Evolutionary conservation across 306 rosid genomes (phyloP), one percentile per base, ranked within the genome.

Genomic region (Trifolium subterraneum): DNA sequence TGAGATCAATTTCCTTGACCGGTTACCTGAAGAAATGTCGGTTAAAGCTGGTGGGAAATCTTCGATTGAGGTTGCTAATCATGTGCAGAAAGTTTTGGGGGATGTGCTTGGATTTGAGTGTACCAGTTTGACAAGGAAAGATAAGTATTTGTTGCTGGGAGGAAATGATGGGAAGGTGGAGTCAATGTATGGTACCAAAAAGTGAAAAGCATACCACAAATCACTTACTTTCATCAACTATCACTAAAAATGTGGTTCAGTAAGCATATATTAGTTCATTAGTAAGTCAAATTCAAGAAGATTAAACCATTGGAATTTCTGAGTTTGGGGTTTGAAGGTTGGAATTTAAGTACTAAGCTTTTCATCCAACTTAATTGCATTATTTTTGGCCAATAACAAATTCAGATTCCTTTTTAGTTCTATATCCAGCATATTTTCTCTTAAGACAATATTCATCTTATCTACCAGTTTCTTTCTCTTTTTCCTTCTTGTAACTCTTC

Each of bases 121-220:
- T 70, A 93, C 98, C 2, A 84, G 91, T 5, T 84, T 93, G 56
- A 93, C 97, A 1, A 83, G 98, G 74, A 93, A 93, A 81, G 98
- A 93, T 48, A 93, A 93, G 83, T 93, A 90, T 33, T 2, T 90
- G 90, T 55, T 93, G 89, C 86, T 93, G 10, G 98, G 98, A n/a
- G 95, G 95, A 41, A 94, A 94, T 25, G 98, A 94, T 73, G 98
- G 98, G 48, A 94, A 87, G 86, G 97, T 93, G 70, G 98, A 93
- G 51, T 91, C 97, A 8, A 87, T 93, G 82, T 70, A 84, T 64
- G 86, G 69, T 67, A 42, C 59, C 22, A 93, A 88, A 85, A 93
- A 93, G 87, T 78, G 79, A 54, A 19, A 67, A 68, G 6, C 14
- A 27, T 1, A 7, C 22, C 19, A 23, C 19, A 19, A 38, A 20